Base-by-base conservation (phyloP, 2,329 filamentous ascomycete genomes). In the Ophiostoma sp. region DNA sequence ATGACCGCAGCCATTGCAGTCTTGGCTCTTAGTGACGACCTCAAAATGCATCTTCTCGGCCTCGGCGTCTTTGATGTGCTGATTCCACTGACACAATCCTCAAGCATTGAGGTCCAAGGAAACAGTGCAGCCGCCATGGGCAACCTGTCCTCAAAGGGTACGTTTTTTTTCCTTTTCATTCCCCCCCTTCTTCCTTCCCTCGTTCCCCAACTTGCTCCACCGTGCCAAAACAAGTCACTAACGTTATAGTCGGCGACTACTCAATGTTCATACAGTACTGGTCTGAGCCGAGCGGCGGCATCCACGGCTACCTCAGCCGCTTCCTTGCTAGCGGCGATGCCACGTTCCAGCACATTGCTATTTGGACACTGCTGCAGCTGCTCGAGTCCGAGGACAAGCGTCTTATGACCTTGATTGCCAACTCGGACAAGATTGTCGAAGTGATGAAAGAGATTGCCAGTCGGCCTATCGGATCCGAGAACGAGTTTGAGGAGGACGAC, bases 1-100 rank as follows among this genome's bases (percentile, higher is more conserved):
- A 99, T 99, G 95, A 99, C 95, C 4, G 95, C 95, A n/a, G 95
- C 95, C 1, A 97, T 99, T 79, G 95, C 95, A 52, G 95, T 99
- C 17, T 85, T 99, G 73, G 95, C 95, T 23, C 83, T 99, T 68
- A 97, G 94, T 75, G 95, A 99, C 76, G 95, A 99, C 73, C 86
- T 99, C 71, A 99, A 99, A 81, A 88, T 91, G 4, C 92, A 96
- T 77, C 85, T 99, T 15, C 83, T 99, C 69, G 94, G 92, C 72
- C 85, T 98, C 1, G 95, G 94, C 31, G 94, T 99, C 0, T 98
- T 98, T 77, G 95, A 97, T 77, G 94, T 98, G 15, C 82, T 99
- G 71, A 98, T 99, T 71, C 95, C 95, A 33, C 83, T 99, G 71
- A 99, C 95, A 0, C 93, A 95, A 77, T 97, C 94, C 0, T 89